Conservation (phyloP, 2,329 filamentous ascomycete species). For the Setomelanomma holmii region DNA sequence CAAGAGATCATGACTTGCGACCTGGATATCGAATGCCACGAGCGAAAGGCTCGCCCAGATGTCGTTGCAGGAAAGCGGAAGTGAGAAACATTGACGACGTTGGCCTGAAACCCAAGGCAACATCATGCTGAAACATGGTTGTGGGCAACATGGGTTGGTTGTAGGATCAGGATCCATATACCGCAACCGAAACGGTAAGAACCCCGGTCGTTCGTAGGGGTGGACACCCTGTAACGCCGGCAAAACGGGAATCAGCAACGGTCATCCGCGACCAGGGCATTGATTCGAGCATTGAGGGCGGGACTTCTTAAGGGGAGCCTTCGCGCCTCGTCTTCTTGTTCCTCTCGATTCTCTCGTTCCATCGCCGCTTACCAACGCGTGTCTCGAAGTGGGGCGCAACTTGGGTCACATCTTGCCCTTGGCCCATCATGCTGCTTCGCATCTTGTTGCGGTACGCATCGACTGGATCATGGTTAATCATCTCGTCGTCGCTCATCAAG, state of each 20-base stretch:
- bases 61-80: neutral
- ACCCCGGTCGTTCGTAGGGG: conserved; percentile 44
- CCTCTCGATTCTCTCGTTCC: conserved; percentile 57
- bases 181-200: conserved; percentile 35
- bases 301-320: conserved; percentile 46
- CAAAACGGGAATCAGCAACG: conserved; percentile 40
- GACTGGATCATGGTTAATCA: conserved; percentile 62
- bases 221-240: conserved; percentile 42
- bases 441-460: conserved; percentile 96
- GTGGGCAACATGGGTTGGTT: conserved; percentile 4
- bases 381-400: conserved; percentile 89
- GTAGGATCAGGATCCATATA: conserved; percentile 23
- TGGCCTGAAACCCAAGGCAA: conserved; percentile 35
- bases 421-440: conserved; percentile 77
- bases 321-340: conserved; percentile 50
- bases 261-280: conserved; percentile 34
- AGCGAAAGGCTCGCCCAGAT: neutral
- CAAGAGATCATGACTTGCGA: conserved; percentile 26
- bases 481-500: neutral
- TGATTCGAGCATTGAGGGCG: conserved; percentile 26
- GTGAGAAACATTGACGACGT: neutral
- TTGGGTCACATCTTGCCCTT: conserved; percentile 75
- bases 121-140: conserved; percentile 26
- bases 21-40: conserved; percentile 20
- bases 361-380: conserved; percentile 78